phyloP scores from a whole-genome alignment of 495 filamentous ascomycete genomes.

The Neurospora cerealis region DNA sequence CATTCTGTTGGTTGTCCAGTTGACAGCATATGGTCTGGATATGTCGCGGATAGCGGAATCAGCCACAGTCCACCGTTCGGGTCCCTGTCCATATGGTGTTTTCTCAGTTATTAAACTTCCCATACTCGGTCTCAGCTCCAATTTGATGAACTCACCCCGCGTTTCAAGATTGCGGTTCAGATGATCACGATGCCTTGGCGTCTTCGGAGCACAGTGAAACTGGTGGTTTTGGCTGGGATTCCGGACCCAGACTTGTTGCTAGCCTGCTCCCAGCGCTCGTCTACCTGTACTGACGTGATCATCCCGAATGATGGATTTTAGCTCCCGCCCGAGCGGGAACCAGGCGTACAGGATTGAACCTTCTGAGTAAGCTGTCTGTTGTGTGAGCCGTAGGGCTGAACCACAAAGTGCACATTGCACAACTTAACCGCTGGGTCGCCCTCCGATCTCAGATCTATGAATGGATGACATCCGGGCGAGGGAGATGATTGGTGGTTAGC shows the following conservation, averaged over 20 bases:
- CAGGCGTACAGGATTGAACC: background rate
- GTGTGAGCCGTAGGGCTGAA: background rate
- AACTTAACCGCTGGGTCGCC: background rate
- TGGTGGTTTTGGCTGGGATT: background rate
- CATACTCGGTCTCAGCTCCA: background rate
- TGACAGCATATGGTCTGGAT: background rate
- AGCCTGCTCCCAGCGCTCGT: background rate
- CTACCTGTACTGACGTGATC: background rate
- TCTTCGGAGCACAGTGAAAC: background rate
- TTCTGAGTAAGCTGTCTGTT: background rate
- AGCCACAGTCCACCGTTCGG: background rate
- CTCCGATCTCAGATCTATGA: background rate
- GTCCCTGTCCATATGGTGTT: background rate
- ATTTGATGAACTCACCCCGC: background rate
- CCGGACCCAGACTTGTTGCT: background rate
- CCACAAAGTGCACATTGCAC: background rate
- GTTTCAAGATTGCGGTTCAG: background rate
- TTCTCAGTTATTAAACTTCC: background rate
- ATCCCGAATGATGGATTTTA: background rate
- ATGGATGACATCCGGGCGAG: background rate
- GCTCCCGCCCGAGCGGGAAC: background rate
- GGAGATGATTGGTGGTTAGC: background rate
- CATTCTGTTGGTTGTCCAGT: background rate
- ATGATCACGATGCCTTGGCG: background rate
- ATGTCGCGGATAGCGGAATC: background rate